phyloP scores from a whole-genome alignment of 129 eudicot species.

The Kitagawia praeruptora region DNA sequence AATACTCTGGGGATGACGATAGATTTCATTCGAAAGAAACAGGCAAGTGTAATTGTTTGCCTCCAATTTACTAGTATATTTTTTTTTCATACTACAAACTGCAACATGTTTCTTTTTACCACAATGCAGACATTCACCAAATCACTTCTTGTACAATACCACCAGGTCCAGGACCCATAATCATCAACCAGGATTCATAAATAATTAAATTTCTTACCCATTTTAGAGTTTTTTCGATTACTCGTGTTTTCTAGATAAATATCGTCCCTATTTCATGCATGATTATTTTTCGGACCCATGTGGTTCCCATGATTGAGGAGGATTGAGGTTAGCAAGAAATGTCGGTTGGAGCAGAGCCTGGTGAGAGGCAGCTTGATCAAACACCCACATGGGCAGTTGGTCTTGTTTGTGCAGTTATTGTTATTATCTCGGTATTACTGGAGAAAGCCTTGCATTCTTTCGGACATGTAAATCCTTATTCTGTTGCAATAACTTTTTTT shows the following conservation, averaged over 20 bases:
- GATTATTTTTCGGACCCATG: neutral
- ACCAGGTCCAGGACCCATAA: neutral
- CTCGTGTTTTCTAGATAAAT: neutral
- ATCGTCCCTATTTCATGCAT: neutral
- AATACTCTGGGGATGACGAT: neutral
- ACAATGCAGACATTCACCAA: neutral
- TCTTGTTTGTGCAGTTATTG: slow-evolving; percentile 51
- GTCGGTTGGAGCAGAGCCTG: slow-evolving; percentile 21
- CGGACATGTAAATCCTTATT: slow-evolving; percentile 36
- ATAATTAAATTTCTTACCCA: neutral
- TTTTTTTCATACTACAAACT: neutral
- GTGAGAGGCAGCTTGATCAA: slow-evolving; percentile 46
- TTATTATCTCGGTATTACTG: slow-evolving; percentile 46
- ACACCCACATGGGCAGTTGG: slow-evolving; percentile 96
- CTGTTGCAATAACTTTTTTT: neutral
- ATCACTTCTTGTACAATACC: neutral
- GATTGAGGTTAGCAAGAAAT: slow-evolving; percentile 14
- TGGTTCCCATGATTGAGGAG: neutral
- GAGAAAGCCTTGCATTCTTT: slow-evolving; percentile 62
- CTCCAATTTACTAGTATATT: neutral
- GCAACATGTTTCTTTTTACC: neutral
- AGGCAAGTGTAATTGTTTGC: neutral
- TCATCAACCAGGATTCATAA: neutral
- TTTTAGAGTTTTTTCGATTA: neutral
- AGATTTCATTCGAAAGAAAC: neutral